A percentile compares a stretch with the other conserved stretches of the same genome.
Conservation (phyloP, 2,329 filamentous ascomycete genomes). For the Chaetomium globosum region DNA sequence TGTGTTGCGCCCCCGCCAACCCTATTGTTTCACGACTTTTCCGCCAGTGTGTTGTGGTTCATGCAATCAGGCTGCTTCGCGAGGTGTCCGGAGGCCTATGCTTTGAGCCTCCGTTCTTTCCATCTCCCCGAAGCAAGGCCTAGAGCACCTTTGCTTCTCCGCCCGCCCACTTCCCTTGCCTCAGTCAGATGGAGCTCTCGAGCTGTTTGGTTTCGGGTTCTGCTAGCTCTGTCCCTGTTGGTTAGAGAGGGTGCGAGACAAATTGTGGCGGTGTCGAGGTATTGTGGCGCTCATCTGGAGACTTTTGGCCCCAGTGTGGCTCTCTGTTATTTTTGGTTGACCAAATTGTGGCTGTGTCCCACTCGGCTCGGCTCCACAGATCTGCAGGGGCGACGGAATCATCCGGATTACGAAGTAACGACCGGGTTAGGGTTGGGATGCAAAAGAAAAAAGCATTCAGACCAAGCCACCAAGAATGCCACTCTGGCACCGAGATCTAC, state of each 20-base stretch:
- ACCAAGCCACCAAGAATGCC: neutral
- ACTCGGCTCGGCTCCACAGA: neutral
- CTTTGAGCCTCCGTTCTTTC: too few species aligned
- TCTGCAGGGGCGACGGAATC: neutral
- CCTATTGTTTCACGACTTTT: slow-evolving; percentile 3
- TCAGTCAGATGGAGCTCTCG: neutral
- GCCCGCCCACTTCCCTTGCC: neutral
- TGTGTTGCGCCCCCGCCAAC: neutral
- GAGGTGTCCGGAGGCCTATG: too few species aligned
- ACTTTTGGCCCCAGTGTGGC: neutral
- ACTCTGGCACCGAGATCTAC: neutral
- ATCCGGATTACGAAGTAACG: too few species aligned
- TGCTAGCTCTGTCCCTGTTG: neutral
- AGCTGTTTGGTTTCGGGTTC: neutral
- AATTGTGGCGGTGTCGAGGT: slow-evolving; percentile 2
- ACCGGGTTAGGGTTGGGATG: neutral
- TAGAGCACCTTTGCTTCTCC: neutral
- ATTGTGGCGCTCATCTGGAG: neutral
- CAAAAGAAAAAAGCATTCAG: neutral
- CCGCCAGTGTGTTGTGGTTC: neutral
- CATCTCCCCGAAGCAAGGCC: too few species aligned
- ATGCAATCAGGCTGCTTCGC: neutral
- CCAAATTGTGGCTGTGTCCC: neutral
- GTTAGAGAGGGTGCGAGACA: neutral
- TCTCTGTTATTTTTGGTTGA: neutral